Evolutionary conservation across 306 rosid species (phyloP), one percentile per base, ranked within the genome.

Genomic region (Argentina anserina): DNA sequence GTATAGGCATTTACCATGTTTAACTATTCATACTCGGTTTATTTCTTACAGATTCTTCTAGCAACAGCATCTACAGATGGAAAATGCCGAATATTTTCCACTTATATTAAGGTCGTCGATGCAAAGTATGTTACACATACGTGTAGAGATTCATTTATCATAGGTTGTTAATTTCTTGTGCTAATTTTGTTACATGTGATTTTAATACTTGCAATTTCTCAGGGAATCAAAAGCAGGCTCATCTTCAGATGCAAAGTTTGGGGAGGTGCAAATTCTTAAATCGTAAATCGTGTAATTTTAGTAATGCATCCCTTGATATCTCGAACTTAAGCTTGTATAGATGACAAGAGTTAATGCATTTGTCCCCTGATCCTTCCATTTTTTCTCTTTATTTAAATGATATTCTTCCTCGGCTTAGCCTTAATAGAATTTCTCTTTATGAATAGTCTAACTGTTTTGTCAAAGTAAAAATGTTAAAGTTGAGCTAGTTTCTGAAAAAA

Each of bases 21-120:
- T 76, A 56, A 60, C 18, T 41, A 40, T 60, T 83, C 33, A n/a
- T 64, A 31, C 20, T 52, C n/a, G 63, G 70, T 73, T 65, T 71
- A 34, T 63, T 6, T 10, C 67, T 46, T 76, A 73, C 96, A 94
- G 99, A 87, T 85, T 77, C 90, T 94, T 81, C 93, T 94, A 72
- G 99, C 99, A 15, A 83, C 99, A 20, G 85, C 99, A 82, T 94
- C 97, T 33, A 88, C 99, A 15, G 99, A 94, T 81, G 99, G 97
- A 72, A 91, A 94, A 81, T 94, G 99, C 80, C 79, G 95, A 58
- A 86, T 94, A 23, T 94, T 94, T 78, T 83, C 92, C 86, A 91
- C 99, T 78, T 88, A 88, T 76, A 91, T 94, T 62, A 94, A 91
- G 84, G 97, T 92, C 29, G 93, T 94, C 65, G 99, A 91, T 76